phyloP scores from a whole-genome alignment of 2,329 filamentous ascomycete genomes.

The Aspergillus transmontanensis region DNA sequence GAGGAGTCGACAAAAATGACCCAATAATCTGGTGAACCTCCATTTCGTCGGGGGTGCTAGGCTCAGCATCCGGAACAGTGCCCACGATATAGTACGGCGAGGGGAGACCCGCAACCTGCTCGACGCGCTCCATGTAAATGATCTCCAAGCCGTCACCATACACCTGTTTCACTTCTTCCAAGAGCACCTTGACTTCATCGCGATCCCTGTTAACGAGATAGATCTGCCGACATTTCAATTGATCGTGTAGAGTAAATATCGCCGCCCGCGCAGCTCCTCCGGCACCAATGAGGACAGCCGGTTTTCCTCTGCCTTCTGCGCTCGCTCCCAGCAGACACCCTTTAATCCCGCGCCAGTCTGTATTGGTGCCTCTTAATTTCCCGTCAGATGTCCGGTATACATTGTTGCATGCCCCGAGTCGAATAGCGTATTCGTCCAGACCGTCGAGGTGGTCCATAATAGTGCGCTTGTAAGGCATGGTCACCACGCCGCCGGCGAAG shows the following conservation, averaged over 20 bases:
- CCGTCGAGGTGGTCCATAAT: constrained; percentile 35
- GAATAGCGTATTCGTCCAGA: constrained; percentile 36
- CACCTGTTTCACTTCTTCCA: not conserved
- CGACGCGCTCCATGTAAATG: not conserved
- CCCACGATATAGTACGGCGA: not conserved
- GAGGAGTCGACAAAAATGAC: not conserved
- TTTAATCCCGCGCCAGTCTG: not conserved
- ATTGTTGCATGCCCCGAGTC: not conserved
- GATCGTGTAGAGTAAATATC: not conserved
- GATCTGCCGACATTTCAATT: not conserved
- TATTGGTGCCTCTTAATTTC: not conserved
- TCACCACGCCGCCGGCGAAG: constrained; percentile 35
- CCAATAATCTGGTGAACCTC: not conserved
- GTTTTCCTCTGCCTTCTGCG: not conserved
- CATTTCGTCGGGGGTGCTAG: not conserved
- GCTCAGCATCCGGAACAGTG: not conserved
- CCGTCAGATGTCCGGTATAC: not conserved
- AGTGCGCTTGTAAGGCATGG: constrained; percentile 48
- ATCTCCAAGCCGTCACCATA: not conserved
- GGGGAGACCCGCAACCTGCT: not conserved
- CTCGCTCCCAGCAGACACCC: not conserved
- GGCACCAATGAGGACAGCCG: not conserved
- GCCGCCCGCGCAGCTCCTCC: not conserved
- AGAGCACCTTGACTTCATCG: not conserved
- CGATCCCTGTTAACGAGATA: not conserved